Evolutionary conservation across 352 stramenopile species (phyloP).

Genomic region (Pythium biforme): DNA sequence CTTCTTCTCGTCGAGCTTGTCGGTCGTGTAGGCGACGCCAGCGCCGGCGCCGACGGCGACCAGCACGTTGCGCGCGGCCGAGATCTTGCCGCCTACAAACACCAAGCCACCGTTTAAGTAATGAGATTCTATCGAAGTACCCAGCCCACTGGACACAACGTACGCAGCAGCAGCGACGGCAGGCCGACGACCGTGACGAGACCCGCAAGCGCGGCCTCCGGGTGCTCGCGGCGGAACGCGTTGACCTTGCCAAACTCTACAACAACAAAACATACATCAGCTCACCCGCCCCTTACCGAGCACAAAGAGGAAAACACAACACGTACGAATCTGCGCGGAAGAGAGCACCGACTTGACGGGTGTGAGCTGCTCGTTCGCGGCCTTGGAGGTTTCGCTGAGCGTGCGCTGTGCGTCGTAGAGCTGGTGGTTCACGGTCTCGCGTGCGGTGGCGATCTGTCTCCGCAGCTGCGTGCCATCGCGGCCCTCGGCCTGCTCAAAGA

Average conservation of each 20-base stretch:
- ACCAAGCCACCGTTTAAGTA: background rate
- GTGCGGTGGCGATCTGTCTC: slow-evolving; percentile 47
- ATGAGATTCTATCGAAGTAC: background rate
- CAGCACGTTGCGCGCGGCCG: slow-evolving; percentile 59
- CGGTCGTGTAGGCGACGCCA: slow-evolving; percentile 51
- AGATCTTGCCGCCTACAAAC: slow-evolving; percentile 56
- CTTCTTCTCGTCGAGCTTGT: slow-evolving; percentile 57
- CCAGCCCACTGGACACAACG: slow-evolving; percentile 20
- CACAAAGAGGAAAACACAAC: background rate
- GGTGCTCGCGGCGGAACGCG: slow-evolving; percentile 71
- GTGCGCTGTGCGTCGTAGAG: slow-evolving; percentile 49
- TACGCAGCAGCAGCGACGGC: slow-evolving; percentile 67
- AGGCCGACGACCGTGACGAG: slow-evolving; percentile 56
- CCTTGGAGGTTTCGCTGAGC: slow-evolving; percentile 55
- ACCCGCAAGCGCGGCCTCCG: slow-evolving; percentile 54
- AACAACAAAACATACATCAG: background rate
- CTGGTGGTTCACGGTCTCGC: slow-evolving; percentile 58
- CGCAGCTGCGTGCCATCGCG: slow-evolving; percentile 65
- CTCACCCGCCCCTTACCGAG: background rate
- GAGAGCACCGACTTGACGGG: slow-evolving; percentile 53
- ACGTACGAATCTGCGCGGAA: slow-evolving; percentile 51
- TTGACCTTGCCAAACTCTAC: slow-evolving; percentile 73
- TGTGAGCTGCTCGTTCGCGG: slow-evolving; percentile 53
- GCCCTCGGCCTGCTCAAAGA: slow-evolving; percentile 65
- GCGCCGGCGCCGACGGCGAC: slow-evolving; percentile 58